phyloP scores from a whole-genome alignment of 2,329 filamentous ascomycete genomes.

The Penicillium decumbens region DNA sequence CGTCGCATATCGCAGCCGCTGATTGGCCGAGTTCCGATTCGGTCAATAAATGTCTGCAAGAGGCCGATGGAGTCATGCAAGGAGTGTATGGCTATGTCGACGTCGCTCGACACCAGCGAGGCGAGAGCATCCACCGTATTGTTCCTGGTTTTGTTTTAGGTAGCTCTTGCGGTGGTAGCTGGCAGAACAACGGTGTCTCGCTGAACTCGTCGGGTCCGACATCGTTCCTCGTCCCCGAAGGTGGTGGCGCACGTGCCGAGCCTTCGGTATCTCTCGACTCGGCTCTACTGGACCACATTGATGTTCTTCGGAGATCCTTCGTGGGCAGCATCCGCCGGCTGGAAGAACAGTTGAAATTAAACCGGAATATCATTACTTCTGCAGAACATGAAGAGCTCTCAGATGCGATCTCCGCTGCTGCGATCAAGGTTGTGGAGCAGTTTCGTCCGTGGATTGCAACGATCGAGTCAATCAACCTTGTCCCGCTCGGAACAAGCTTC shows the following conservation, averaged over 20 bases:
- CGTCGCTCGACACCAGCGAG: slow-evolving; percentile 85
- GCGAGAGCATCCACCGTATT: slow-evolving; percentile 87
- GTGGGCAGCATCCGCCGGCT: slow-evolving; percentile 81
- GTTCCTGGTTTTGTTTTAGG: slow-evolving; percentile 90
- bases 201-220: slow-evolving; percentile 61
- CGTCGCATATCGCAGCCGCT: slow-evolving; percentile 92
- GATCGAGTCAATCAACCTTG: slow-evolving; percentile 87
- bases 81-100: slow-evolving; percentile 96
- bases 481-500: slow-evolving; percentile 68
- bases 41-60: slow-evolving; percentile 88
- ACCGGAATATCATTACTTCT: slow-evolving; percentile 76
- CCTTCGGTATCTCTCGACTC: slow-evolving; percentile 70
- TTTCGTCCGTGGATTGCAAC: slow-evolving; percentile 87
- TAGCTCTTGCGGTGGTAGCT: slow-evolving; percentile 77
- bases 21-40: slow-evolving; percentile 95
- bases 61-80: slow-evolving; percentile 92
- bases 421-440: slow-evolving; percentile 74
- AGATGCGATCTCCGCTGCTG: slow-evolving; percentile 74
- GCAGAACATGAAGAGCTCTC: slow-evolving; percentile 74
- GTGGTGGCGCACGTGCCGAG: slow-evolving; percentile 67
- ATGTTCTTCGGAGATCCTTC: slow-evolving; percentile 78
- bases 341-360: slow-evolving; percentile 72
- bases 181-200: slow-evolving; percentile 64
- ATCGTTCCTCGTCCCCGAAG: slow-evolving; percentile 79
- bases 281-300: slow-evolving; percentile 73